Base-by-base conservation (phyloP, 1,139 yeast genomes). In the Saccharomyces hybrid region DNA sequence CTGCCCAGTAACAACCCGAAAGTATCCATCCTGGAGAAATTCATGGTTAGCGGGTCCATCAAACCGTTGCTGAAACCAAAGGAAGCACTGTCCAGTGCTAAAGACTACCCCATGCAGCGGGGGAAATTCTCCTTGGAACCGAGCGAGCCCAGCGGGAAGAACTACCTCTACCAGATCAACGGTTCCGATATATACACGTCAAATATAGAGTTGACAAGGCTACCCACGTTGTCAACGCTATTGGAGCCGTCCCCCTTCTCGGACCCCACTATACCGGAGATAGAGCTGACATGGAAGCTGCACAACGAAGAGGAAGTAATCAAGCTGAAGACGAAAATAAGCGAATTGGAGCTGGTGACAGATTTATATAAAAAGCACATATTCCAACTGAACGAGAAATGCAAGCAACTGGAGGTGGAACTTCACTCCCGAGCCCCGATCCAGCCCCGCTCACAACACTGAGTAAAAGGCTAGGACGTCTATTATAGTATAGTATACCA, bases 291-390 rank as follows among this genome's bases (percentile, higher is more conserved):
- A 4, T 48, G 52, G 26, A 46, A 53, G 14, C 53, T 66, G 41
- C 63, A 57, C 54, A 64, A 62, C 57, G 67, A 67, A 47, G 80
- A 76, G 60, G 84, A 79, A 59, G 73, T 78, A 14, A 80, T 82
- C 26, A 74, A 77, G 46, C 73, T 89, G 58, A 81, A 82, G 59
- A 88, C 96, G 0, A 76, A 96, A 54, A 88, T 90, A 31, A 83
- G 89, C 14, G 98, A 91, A 67, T 77, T 91, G 57, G 98, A 93
- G 68, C 77, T 91, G 50, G 96, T 91, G 47, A 89, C 90, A 65
- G 97, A 91, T 66, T 75, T 91, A 59, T 88, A 88, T 73, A 80
- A 88, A 61, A 81, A 95, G 5, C 80, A 96, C 62, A 87, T 91
- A 50, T 76, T 80, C 71, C 96, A 90, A 66, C 76, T 91, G 59